phyloP scores from a whole-genome alignment of 306 rosid genomes.

The Castanea mollissima region DNA sequence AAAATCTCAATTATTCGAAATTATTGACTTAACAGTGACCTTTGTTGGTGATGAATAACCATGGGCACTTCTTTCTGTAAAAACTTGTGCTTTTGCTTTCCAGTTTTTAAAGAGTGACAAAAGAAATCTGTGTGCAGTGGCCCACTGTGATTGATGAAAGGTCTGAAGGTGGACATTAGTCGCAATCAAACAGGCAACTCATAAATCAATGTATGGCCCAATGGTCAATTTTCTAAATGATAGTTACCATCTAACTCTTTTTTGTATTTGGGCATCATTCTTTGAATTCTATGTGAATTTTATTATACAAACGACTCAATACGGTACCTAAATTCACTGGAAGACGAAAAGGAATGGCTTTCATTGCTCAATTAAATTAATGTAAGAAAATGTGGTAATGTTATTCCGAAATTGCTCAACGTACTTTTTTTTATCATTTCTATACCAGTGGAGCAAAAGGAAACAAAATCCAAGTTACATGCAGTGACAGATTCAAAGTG shows the following conservation, averaged over 20 bases:
- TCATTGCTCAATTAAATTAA: not conserved
- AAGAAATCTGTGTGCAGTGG: slow-evolving; percentile 10
- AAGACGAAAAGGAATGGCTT: not conserved
- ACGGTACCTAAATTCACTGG: not conserved
- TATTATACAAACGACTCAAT: not conserved
- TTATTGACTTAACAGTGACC: too few species aligned
- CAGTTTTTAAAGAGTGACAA: not conserved
- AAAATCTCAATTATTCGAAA: too few species aligned
- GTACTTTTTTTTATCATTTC: too few species aligned
- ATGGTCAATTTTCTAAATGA: not conserved
- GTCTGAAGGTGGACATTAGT: slow-evolving; percentile 39
- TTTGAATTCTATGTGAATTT: not conserved
- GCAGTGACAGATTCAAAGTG: not conserved
- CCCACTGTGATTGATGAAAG: slow-evolving; percentile 39
- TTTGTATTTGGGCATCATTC: not conserved
- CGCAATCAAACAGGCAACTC: slow-evolving; percentile 28
- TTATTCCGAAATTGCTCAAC: not conserved
- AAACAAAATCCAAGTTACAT: too few species aligned
- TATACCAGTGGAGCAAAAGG: too few species aligned
- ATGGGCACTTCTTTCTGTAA: not conserved
- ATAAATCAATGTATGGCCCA: not conserved
- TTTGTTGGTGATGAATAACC: too few species aligned
- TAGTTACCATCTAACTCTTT: not conserved
- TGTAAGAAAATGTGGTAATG: not conserved
- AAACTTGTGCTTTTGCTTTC: not conserved